These are phyloP conservation scores for Emergomyces orientalis DNA, from an alignment of 2,329 filamentous ascomycete species.

Conservation along the genomic window DNA sequence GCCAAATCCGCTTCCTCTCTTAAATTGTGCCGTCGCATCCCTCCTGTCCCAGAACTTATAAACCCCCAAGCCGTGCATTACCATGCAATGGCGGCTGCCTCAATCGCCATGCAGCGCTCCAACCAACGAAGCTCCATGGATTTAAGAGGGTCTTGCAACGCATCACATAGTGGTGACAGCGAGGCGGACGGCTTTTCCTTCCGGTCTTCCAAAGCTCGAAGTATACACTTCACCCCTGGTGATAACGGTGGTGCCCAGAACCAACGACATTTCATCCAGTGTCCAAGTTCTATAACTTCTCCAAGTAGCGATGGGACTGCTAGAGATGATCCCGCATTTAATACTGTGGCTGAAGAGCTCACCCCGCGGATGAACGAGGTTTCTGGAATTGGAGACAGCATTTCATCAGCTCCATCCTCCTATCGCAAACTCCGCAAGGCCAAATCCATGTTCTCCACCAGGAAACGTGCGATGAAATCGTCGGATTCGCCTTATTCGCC, in stretches of 20 bases:
- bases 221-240: constrained; percentile 8
- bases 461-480: constrained; percentile 23
- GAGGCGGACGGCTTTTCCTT: not conserved
- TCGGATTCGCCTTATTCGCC: constrained; percentile 7
- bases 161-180: not conserved
- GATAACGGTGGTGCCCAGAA: not conserved
- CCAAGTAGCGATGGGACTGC: not conserved
- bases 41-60: constrained; percentile 20
- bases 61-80: constrained; percentile 24
- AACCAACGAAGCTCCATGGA: constrained; percentile 17
- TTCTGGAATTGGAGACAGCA: constrained; percentile 27
- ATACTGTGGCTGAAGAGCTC: constrained; percentile 16
- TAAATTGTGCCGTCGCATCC: constrained; percentile 21
- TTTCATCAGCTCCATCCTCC: constrained; percentile 37
- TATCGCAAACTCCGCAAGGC: constrained; percentile 40
- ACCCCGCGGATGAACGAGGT: constrained; percentile 25
- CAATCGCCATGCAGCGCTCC: constrained; percentile 34
- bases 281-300: not conserved
- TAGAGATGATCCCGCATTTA: constrained; percentile 14
- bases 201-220: constrained; percentile 6
- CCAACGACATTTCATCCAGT: not conserved
- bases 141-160: constrained; percentile 3
- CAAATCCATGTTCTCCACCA: constrained; percentile 40
- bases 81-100: constrained; percentile 36
- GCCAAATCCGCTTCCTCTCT: constrained; percentile 34